Percentiles rank a stretch among this genome's conserved stretches.
phyloP scores from a whole-genome alignment of 2,329 filamentous ascomycete genomes.

The Fusarium stilboides region DNA sequence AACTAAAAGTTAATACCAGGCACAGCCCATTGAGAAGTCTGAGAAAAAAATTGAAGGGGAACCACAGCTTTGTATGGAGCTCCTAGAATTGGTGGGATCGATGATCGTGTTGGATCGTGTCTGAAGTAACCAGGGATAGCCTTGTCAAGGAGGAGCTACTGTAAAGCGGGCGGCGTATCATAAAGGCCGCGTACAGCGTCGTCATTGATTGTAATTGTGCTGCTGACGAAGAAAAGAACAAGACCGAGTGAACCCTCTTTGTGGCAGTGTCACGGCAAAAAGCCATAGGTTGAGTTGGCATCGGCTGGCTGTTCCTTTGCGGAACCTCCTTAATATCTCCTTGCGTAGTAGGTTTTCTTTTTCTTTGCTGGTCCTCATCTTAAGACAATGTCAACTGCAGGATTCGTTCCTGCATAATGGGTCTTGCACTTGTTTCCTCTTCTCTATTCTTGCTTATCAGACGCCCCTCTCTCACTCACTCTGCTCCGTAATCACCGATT shows the following conservation, averaged over 20 bases:
- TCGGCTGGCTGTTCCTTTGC: conserved; percentile 2
- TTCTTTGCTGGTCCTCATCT: conserved; percentile 6
- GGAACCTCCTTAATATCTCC: neutral
- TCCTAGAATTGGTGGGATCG: conserved; percentile 26
- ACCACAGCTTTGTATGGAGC: conserved; percentile 2
- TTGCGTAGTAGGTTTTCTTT: neutral
- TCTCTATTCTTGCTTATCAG: conserved; percentile 21
- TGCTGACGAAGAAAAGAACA: conserved; percentile 3
- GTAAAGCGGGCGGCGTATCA: conserved; percentile 14
- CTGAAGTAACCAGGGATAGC: conserved; percentile 27
- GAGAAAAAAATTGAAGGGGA: conserved; percentile 20
- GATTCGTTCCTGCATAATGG: conserved; percentile 38
- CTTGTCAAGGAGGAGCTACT: conserved; percentile 25
- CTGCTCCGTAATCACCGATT: conserved; percentile 22
- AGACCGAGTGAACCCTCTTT: neutral
- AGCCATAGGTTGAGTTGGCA: neutral
- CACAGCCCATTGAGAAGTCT: conserved; percentile 8
- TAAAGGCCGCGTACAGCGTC: conserved; percentile 39
- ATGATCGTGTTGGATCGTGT: conserved; percentile 34
- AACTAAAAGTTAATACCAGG: conserved; percentile 22
- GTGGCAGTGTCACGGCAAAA: conserved; percentile 1
- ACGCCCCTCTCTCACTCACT: conserved; percentile 3
- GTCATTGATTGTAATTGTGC: conserved; percentile 38
- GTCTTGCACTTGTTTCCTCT: conserved; percentile 9
- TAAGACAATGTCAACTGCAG: conserved; percentile 22